Percentiles rank a stretch among this genome's conserved stretches.
Evolutionary conservation across 2,329 filamentous ascomycete species (phyloP).

Genomic region (Claviceps digitariae): DNA sequence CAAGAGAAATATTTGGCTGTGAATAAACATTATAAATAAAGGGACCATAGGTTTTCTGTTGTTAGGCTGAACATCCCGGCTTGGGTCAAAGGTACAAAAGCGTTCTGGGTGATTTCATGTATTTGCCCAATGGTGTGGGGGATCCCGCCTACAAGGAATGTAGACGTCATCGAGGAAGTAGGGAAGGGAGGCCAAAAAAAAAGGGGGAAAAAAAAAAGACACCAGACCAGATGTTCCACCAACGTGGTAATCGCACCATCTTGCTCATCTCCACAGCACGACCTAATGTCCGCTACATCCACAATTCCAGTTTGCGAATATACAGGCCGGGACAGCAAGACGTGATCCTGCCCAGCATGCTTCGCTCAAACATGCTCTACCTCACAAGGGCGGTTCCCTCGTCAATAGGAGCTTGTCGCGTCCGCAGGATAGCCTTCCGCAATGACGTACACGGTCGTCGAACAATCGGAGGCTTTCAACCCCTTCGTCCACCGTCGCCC

Average conservation of each 20-base stretch:
- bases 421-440: conserved; percentile 2
- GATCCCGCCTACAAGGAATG: not conserved
- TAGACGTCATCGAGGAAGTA: not conserved
- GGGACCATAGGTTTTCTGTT: not conserved
- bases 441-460: conserved; percentile 3
- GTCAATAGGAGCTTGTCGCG: conserved; percentile 8
- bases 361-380: conserved; percentile 16
- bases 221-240: not conserved
- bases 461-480: conserved; percentile 36
- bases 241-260: not conserved
- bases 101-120: not conserved
- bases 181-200: not conserved
- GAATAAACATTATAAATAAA: not conserved
- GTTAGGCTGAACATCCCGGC: not conserved
- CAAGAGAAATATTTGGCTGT: not conserved
- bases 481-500: conserved; percentile 65
- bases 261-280: not conserved
- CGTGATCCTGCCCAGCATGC: conserved; percentile 13
- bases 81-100: not conserved
- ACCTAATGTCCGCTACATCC: not conserved
- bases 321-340: not conserved
- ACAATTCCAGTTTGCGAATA: not conserved
- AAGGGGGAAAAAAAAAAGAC: not conserved
- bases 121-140: not conserved
- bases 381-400: conserved; percentile 8